Base-by-base conservation (phyloP, 1,139 yeast species). In the Pichia terricola region DNA sequence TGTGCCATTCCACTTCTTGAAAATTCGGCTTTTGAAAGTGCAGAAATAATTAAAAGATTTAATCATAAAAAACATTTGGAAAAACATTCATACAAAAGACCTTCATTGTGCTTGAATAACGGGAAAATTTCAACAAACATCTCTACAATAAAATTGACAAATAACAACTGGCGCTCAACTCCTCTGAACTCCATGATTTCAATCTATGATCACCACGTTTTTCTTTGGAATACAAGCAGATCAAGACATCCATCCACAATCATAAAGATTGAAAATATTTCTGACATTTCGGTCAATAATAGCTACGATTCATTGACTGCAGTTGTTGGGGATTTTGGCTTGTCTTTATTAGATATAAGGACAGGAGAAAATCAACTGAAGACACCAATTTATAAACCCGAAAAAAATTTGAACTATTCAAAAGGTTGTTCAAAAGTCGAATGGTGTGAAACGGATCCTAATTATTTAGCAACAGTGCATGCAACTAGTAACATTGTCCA, bases 41-140 rank as follows among this genome's bases (percentile, higher is more conserved):
- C 94, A 0, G 87, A 79, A 58, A 81, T 85, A 25, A 66, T 81
- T 51, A 81, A 81, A 59, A 67, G 91, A 39, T 84, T 81, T 63
- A 82, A 83, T 60, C 95, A 85, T 62, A 65, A 73, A 42, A 78
- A 79, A 51, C 86, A 81, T 54, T 57, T 80, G 34, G 25, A 8
- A 11, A 48, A 54, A 22, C 34, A 47, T 3, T 40, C 40, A 9
- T 48, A 46, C 26, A 30, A 30, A 30, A 30, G 10, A 7, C 43
- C 28, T 26, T 40, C 35, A 51, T 57, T 39, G 4, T 27, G 31
- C 31, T 53, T 58, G 31, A 59, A 61, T 40, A 48, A 47, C 41
- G 56, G 54, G 39, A 52, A 56, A 5, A 48, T 59, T 5, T 52
- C 50, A 37, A 61, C 50, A 44, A 63, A 42, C 43, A 66, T 75